Conservation (phyloP, 2,329 filamentous ascomycete genomes). For the Colletotrichum simmondsii region DNA sequence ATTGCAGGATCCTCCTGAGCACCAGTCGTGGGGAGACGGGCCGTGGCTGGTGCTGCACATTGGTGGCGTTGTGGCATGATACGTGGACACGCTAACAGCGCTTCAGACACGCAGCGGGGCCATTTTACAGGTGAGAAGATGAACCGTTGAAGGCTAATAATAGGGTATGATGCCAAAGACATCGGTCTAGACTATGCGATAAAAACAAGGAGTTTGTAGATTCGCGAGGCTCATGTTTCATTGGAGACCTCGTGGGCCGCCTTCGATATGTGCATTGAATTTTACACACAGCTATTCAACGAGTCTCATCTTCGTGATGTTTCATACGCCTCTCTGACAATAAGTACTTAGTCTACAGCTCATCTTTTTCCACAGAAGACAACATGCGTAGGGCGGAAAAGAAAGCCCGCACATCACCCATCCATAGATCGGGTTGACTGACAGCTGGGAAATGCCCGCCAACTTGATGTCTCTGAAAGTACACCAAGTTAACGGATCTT, state of each 20-base stretch:
- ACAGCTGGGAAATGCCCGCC: background rate
- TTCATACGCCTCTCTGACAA: background rate
- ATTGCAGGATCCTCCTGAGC: background rate
- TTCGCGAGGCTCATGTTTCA: background rate
- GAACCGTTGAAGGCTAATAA: background rate
- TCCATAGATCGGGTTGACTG: background rate
- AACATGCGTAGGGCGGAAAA: background rate
- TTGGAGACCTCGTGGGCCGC: no score
- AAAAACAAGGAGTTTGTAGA: background rate
- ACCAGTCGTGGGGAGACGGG: background rate
- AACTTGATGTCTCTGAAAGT: background rate
- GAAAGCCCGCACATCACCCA: background rate
- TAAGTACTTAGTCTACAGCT: background rate
- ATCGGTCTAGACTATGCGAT: background rate
- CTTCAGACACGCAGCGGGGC: background rate
- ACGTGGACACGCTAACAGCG: background rate
- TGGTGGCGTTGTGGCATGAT: background rate
- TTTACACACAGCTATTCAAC: background rate
- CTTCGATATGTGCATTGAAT: background rate
- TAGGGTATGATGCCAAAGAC: background rate
- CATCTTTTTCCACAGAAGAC: background rate
- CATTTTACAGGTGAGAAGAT: background rate
- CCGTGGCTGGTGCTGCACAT: background rate
- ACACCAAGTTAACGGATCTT: background rate
- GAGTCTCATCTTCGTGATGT: background rate